These are phyloP conservation scores for Wallacemonas sp. DNA, from an alignment of 208 protist species.

Conservation along the genomic window DNA sequence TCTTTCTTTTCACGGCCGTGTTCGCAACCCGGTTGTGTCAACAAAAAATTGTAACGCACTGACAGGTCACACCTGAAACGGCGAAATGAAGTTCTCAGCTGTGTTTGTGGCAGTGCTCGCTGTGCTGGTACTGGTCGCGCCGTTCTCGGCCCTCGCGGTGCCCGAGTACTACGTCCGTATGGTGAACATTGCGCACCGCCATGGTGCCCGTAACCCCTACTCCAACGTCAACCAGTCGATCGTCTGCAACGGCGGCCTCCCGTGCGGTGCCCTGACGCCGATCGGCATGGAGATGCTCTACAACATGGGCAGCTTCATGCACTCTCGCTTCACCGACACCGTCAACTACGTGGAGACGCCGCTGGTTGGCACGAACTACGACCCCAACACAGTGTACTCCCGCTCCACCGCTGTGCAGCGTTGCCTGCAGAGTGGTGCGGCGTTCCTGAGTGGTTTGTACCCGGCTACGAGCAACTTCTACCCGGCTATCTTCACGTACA, in stretches of 20 bases:
- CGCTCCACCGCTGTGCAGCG: slow-evolving; percentile 21
- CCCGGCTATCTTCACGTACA: slow-evolving; percentile 43
- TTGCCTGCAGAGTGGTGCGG: slow-evolving; percentile 8
- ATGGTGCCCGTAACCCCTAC: slow-evolving; percentile 30
- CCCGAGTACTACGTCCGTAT: slow-evolving; percentile 28
- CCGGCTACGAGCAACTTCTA: slow-evolving; percentile 19
- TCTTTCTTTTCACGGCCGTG: not conserved
- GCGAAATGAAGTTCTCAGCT: not conserved
- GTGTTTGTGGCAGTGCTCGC: slow-evolving; percentile 1
- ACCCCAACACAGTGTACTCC: slow-evolving; percentile 6
- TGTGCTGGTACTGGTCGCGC: not conserved
- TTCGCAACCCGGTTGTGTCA: no score
- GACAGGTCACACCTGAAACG: not conserved
- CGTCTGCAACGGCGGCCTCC: slow-evolving; percentile 28
- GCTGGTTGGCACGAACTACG: slow-evolving; percentile 22
- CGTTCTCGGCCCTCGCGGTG: slow-evolving; percentile 5
- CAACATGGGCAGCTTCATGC: slow-evolving; percentile 24
- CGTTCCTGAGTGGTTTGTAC: slow-evolving; percentile 17
- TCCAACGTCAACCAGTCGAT: slow-evolving; percentile 18
- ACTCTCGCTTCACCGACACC: slow-evolving; percentile 18
- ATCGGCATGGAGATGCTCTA: slow-evolving; percentile 37
- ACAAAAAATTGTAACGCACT: no score
- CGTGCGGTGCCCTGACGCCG: slow-evolving; percentile 42
- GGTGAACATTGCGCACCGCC: slow-evolving; percentile 49
- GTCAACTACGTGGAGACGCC: slow-evolving; percentile 25